These are phyloP conservation scores for Castanea sativa DNA, from an alignment of 306 rosid species.

Conservation along the genomic window DNA sequence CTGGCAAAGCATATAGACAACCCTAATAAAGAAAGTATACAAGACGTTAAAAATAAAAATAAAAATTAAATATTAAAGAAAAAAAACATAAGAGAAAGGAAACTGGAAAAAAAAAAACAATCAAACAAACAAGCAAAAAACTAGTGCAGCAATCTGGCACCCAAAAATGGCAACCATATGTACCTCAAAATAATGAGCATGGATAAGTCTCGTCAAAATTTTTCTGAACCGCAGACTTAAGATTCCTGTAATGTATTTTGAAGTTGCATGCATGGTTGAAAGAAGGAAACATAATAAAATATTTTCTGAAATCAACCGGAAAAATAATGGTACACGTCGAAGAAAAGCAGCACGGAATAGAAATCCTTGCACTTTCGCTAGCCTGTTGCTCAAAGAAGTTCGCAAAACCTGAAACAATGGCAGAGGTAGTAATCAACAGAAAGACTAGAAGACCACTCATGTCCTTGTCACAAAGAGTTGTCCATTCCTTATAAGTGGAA, in stretches of 20 bases:
- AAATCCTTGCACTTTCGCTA: conserved; percentile 99
- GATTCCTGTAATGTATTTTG: conserved; percentile 87
- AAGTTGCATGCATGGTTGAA: conserved; percentile 82
- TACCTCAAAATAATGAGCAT: conserved; percentile 97
- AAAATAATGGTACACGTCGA: conserved; percentile 87
- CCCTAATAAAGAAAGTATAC: neutral
- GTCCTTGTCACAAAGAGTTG: neutral
- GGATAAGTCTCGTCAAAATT: conserved; percentile 82
- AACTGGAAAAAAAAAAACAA: no score
- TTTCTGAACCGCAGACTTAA: conserved; percentile 94
- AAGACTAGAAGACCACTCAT: neutral
- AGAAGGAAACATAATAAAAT: conserved; percentile 83
- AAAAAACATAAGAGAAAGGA: neutral
- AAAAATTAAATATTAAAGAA: neutral
- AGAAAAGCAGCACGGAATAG: conserved; percentile 98
- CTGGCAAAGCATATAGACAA: no score
- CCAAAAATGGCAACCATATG: conserved; percentile 10
- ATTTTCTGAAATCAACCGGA: conserved; percentile 85
- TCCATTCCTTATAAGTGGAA: neutral
- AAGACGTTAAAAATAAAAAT: neutral
- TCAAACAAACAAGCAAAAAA: neutral
- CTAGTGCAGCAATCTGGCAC: conserved; percentile 7
- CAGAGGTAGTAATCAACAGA: neutral
- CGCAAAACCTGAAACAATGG: conserved; percentile 66
- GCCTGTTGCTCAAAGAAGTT: conserved; percentile 93